Conservation (phyloP, 106 monocot genomes). For the Acanthochlamys bracteata region DNA sequence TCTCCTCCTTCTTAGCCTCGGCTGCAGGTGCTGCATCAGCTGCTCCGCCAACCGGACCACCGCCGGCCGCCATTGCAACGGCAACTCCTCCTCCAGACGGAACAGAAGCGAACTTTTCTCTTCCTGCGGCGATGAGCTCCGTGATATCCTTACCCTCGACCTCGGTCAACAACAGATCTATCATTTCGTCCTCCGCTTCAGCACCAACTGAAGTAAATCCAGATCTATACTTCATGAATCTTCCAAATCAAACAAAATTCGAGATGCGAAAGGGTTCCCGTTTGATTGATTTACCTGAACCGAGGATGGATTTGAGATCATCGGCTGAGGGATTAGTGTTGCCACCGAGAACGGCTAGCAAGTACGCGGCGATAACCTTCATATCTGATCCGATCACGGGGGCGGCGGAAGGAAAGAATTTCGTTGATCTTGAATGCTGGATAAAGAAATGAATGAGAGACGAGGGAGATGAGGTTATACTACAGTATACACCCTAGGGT, state of each 20-base stretch:
- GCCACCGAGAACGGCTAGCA: conserved; percentile 21
- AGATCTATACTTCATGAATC: background rate
- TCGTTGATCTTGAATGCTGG: background rate
- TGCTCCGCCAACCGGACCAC: background rate
- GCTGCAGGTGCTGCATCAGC: background rate
- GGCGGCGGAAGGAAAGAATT: background rate
- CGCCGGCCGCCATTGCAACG: background rate
- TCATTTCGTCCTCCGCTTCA: background rate
- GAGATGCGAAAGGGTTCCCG: background rate
- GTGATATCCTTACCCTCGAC: conserved; percentile 4
- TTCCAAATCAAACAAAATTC: background rate
- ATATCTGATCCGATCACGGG: background rate
- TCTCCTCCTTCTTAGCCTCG: conserved; percentile 5
- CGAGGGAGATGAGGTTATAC: too few relatives aligned
- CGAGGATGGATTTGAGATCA: conserved; percentile 20
- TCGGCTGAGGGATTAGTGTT: conserved; percentile 9
- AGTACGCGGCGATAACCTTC: conserved; percentile 25
- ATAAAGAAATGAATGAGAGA: too few relatives aligned
- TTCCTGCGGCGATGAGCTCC: conserved; percentile 3
- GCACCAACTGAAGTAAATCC: background rate
- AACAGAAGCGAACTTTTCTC: conserved; percentile 1
- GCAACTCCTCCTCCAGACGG: conserved; percentile 1
- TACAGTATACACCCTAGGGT: too few relatives aligned
- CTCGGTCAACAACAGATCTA: background rate
- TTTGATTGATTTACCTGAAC: conserved; percentile 9